phyloP scores from a whole-genome alignment of 371 early-diverging fungal species.

The Circinella minor region DNA sequence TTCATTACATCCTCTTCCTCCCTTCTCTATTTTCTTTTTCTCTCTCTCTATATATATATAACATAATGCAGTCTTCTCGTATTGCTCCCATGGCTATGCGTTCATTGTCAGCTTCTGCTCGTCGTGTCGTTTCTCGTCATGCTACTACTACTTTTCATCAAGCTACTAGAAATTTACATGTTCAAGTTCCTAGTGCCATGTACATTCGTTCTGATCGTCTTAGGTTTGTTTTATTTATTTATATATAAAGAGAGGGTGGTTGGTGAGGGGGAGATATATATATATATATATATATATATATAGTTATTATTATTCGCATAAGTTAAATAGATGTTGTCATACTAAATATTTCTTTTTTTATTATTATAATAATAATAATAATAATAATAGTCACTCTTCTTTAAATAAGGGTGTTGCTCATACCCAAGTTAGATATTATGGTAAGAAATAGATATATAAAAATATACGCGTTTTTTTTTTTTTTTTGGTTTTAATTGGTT shows the following conservation, averaged over 20 bases:
- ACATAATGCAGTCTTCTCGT: conserved; percentile 23
- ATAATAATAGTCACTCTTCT: conserved; percentile 11
- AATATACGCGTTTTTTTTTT: background rate
- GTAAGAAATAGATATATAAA: conserved; percentile 19
- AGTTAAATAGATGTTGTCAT: too few species aligned
- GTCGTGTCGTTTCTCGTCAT: conserved; percentile 15
- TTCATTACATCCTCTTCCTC: conserved; percentile 2
- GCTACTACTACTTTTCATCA: conserved; percentile 11
- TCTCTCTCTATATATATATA: conserved; percentile 7
- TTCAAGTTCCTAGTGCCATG: conserved; percentile 45
- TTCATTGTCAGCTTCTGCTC: conserved; percentile 17
- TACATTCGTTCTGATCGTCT: conserved; percentile 40
- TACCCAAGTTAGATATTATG: conserved; percentile 50
- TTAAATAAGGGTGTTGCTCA: conserved; percentile 20
- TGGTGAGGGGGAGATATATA: too few species aligned
- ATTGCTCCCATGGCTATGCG: conserved; percentile 18
- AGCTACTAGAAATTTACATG: conserved; percentile 44
- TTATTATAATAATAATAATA: background rate
- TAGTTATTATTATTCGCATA: too few species aligned
- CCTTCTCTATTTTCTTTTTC: too few species aligned
- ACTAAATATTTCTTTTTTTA: too few species aligned
- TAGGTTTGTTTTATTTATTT: conserved; percentile 41
- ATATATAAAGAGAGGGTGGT: too few species aligned
- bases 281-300: too few species aligned
- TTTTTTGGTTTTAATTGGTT: background rate